These are phyloP conservation scores for Fusarium sp. DNA, from an alignment of 2,329 filamentous ascomycete species.

Conservation along the genomic window DNA sequence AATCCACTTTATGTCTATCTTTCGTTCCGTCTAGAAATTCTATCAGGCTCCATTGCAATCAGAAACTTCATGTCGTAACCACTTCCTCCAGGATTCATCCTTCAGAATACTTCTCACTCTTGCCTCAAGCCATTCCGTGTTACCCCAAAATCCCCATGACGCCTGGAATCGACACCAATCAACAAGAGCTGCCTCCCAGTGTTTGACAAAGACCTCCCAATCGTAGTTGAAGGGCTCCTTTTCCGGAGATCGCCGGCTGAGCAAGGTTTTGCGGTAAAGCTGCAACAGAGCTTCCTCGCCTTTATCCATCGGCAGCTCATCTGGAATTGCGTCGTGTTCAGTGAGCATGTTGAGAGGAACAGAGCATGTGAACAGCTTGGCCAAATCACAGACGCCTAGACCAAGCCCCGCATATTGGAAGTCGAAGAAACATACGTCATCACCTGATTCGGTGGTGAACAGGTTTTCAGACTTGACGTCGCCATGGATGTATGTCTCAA, in stretches of 20 bases:
- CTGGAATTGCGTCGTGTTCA: slow-evolving; percentile 43
- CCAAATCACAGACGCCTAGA: slow-evolving; percentile 73
- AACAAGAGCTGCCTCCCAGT: slow-evolving; percentile 76
- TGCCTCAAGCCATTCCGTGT: slow-evolving; percentile 68
- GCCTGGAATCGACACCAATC: slow-evolving; percentile 75
- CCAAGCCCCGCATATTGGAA: slow-evolving; percentile 77
- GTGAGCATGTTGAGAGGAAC: slow-evolving; percentile 67
- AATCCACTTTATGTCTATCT: not conserved
- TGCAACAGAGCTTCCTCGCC: slow-evolving; percentile 65
- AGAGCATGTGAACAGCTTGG: slow-evolving; percentile 76
- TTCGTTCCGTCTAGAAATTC: not conserved
- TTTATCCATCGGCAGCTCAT: slow-evolving; percentile 60
- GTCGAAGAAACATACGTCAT: slow-evolving; percentile 73
- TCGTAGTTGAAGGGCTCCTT: slow-evolving; percentile 54
- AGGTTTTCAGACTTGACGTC: slow-evolving; percentile 79
- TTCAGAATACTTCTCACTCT: slow-evolving; percentile 62
- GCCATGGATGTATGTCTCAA: slow-evolving; percentile 73
- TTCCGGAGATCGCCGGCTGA: slow-evolving; percentile 15
- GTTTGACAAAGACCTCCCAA: slow-evolving; percentile 65
- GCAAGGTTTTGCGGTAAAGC: slow-evolving; percentile 59
- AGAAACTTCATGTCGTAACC: slow-evolving; percentile 51
- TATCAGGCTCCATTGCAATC: not conserved
- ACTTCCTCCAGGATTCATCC: slow-evolving; percentile 59
- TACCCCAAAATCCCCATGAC: slow-evolving; percentile 72
- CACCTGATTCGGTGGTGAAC: slow-evolving; percentile 64